Evolutionary conservation across 129 eudicot species (phyloP), one percentile per base, ranked within the genome.

Genomic region (Flaveria ramosissima): DNA sequence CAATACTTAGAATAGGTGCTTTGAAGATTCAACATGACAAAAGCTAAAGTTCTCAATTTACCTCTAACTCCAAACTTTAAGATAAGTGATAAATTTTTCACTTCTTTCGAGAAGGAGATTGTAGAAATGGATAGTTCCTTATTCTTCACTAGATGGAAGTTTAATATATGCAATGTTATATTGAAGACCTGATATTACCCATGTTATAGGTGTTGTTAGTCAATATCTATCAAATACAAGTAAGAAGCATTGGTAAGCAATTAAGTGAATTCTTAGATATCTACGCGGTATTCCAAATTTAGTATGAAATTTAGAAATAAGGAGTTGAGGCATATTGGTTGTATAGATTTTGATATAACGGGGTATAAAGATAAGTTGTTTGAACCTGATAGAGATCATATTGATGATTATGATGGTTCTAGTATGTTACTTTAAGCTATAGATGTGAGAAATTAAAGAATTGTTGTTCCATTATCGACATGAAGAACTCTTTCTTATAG

Each of bases 261-360:
- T 48, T 48, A 12, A 13, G 53, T 48, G n/a, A 5, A 13, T 14
- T 13, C n/a, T 67, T 17, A 67, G 8, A 41, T 67, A 36, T 41
- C 30, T 36, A 32, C 15, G 6, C 1, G 72, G 27, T 67, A 67
- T 36, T 67, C 72, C 52, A 67, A 67, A 41, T 41, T 67, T 16
- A 26, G 27, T 41, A 15, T 67, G 4, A 67, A 53, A 67, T 67
- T 67, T 67, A 15, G 52, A 67, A 67, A 67, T 67, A 26, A 52
- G 27, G 51, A 36, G 10, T 2, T 15, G 1, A 26, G 13, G 39
- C 43, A 26, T 62, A 42, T 62, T 62, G 68, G 68, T 26, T 62
- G 10, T 24, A 62, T 21, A 8, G 42, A 62, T 27, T 62, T 42
- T 48, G 43, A 62, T 21, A 24, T 12, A 19, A 14, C 7, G 2